Evolutionary conservation across 192 early-diverging fungal genomes (phyloP).

Genomic region (Backusella westeae): DNA sequence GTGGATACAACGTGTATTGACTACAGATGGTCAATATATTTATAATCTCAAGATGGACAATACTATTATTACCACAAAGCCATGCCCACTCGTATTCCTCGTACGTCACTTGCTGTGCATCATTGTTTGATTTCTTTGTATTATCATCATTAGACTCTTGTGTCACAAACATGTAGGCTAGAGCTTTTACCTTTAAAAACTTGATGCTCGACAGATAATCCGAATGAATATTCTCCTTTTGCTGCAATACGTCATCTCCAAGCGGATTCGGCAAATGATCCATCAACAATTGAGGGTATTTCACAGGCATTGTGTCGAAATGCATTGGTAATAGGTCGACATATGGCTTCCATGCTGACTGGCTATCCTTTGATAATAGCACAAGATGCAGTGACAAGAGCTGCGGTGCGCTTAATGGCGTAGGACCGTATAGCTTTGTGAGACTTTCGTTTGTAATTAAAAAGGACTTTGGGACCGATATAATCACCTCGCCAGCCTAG

Average conservation of each 20-base stretch:
- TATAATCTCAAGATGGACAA: not conserved
- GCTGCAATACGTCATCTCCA: constrained; percentile 41
- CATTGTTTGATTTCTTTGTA: constrained; percentile 19
- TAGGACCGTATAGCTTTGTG: constrained; percentile 33
- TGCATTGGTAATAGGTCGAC: constrained; percentile 46
- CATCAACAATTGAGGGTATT: constrained; percentile 34
- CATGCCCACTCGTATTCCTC: constrained; percentile 57
- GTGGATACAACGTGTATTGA: constrained; percentile 60
- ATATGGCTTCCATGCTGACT: constrained; percentile 47
- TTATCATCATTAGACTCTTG: not conserved
- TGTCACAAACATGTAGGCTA: not conserved
- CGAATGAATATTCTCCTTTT: constrained; percentile 43
- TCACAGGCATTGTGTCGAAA: constrained; percentile 54
- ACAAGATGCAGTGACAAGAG: constrained; percentile 48
- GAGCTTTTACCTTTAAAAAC: constrained; percentile 27
- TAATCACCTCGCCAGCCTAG: constrained; percentile 53
- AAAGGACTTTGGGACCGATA: constrained; percentile 47
- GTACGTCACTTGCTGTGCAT: constrained; percentile 24
- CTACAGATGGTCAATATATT: constrained; percentile 20
- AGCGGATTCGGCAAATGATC: constrained; percentile 41
- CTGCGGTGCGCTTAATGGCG: constrained; percentile 45
- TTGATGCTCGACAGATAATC: constrained; percentile 34
- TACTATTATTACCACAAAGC: constrained; percentile 50
- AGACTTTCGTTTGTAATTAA: constrained; percentile 44
- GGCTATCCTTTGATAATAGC: constrained; percentile 31